Conservation (phyloP, 23 red algal species). For the Gracilaria domingensis region DNA sequence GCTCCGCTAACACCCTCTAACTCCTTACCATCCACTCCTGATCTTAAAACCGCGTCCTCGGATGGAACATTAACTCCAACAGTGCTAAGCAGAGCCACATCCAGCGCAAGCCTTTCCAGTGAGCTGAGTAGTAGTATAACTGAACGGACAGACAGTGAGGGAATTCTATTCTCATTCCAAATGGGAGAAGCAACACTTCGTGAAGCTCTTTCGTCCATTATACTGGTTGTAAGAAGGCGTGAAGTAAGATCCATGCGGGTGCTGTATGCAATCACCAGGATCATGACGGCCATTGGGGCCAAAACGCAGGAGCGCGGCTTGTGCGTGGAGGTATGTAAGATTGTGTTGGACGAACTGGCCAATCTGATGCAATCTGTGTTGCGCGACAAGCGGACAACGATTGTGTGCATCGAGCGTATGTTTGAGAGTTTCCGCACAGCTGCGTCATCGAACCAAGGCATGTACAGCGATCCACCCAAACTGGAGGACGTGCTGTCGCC, state of each 20-base stretch:
- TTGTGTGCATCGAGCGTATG: conserved; percentile 58
- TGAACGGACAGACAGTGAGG: conserved; percentile 45
- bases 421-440: conserved; percentile 64
- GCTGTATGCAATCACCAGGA: conserved; percentile 47
- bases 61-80: conserved; percentile 54
- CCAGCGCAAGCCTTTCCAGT: conserved; percentile 27
- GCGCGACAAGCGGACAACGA: conserved; percentile 56
- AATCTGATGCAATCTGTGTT: conserved; percentile 32
- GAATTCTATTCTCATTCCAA: conserved; percentile 58
- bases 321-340: conserved; percentile 55
- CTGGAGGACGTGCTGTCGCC: conserved; percentile 28
- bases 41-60: conserved; percentile 28
- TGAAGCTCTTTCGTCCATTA: conserved; percentile 56
- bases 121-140: neutral
- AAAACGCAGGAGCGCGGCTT: conserved; percentile 25
- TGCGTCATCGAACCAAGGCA: neutral
- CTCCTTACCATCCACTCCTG: conserved; percentile 34
- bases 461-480: conserved; percentile 25
- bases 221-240: conserved; percentile 60
- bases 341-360: conserved; percentile 67
- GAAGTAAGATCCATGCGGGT: conserved; percentile 72
- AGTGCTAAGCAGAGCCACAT: conserved; percentile 15
- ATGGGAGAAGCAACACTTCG: conserved; percentile 57
- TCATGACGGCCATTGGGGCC: conserved; percentile 33
- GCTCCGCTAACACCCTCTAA: conserved; percentile 57